Evolutionary conservation across 176 grass and related monocot genomes (phyloP).

Genomic region (Thalia dealbata): DNA sequence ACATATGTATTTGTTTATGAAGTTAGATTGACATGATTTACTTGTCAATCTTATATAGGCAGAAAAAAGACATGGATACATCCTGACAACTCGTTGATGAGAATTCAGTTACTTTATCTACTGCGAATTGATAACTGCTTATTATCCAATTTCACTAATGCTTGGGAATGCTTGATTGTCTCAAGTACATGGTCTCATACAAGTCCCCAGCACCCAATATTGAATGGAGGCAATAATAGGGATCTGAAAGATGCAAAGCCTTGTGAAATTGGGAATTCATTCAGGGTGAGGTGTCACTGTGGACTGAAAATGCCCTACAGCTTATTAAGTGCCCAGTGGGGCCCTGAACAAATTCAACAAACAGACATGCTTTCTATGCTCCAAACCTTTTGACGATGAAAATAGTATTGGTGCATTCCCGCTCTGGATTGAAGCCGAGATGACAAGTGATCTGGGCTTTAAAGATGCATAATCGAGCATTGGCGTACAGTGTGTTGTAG

Average conservation of each 20-base stretch:
- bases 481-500: background rate
- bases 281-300: background rate
- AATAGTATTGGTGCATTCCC: background rate
- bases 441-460: background rate
- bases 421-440: background rate
- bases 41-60: slow-evolving; percentile 28
- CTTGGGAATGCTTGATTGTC: no score
- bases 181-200: background rate
- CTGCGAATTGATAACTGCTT: background rate
- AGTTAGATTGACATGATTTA: slow-evolving; percentile 1
- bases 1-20: background rate
- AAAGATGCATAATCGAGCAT: background rate
- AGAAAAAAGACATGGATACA: slow-evolving; percentile 34
- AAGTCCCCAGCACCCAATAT: background rate
- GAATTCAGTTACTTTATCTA: slow-evolving; percentile 12
- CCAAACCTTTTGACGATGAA: background rate
- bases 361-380: background rate
- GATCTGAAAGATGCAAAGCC: background rate
- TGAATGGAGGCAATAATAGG: background rate
- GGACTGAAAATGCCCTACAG: background rate
- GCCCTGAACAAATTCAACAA: background rate
- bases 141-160: background rate
- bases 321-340: background rate
- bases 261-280: background rate
- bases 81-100: slow-evolving; percentile 50